Evolutionary conservation across 805 yeast species (phyloP).

Genomic region (Groenewaldozyma tartarivorans): DNA sequence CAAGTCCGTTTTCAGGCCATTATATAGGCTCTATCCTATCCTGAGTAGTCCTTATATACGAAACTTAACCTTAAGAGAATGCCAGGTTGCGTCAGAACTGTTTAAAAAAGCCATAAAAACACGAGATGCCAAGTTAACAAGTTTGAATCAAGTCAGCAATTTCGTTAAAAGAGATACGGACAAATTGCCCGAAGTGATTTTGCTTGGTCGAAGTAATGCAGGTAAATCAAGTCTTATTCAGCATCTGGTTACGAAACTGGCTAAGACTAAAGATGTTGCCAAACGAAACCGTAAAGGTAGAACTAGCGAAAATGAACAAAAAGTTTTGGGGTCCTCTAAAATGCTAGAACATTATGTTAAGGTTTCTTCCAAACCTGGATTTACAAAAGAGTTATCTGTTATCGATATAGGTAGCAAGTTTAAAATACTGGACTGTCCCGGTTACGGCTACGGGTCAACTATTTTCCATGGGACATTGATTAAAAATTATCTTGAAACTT

Average conservation of each 20-base stretch:
- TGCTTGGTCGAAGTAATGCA: constrained; percentile 75
- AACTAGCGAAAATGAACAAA: too few species aligned
- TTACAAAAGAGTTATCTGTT: constrained; percentile 55
- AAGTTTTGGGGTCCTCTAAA: neutral
- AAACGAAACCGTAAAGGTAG: neutral
- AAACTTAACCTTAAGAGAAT: neutral
- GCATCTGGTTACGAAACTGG: constrained; percentile 26
- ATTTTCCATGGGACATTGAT: constrained; percentile 61
- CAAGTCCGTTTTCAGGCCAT: too few species aligned
- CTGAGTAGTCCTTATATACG: neutral
- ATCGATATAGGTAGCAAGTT: constrained; percentile 57
- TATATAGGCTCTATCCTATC: neutral
- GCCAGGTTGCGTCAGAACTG: neutral
- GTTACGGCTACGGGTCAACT: constrained; percentile 71
- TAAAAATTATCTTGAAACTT: constrained; percentile 46
- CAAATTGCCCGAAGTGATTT: constrained; percentile 59
- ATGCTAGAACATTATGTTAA: constrained; percentile 11
- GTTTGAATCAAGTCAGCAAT: neutral
- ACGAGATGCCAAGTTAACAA: neutral
- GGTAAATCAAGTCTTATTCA: constrained; percentile 79
- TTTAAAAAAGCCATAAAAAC: neutral
- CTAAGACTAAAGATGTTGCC: neutral
- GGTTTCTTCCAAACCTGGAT: constrained; percentile 39
- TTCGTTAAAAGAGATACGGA: constrained; percentile 1
- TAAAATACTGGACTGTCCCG: constrained; percentile 77